A percentile compares a stretch with the other conserved stretches of the same genome.
phyloP scores from a whole-genome alignment of 352 stramenopile species.

The Pythium grandisporangium region DNA sequence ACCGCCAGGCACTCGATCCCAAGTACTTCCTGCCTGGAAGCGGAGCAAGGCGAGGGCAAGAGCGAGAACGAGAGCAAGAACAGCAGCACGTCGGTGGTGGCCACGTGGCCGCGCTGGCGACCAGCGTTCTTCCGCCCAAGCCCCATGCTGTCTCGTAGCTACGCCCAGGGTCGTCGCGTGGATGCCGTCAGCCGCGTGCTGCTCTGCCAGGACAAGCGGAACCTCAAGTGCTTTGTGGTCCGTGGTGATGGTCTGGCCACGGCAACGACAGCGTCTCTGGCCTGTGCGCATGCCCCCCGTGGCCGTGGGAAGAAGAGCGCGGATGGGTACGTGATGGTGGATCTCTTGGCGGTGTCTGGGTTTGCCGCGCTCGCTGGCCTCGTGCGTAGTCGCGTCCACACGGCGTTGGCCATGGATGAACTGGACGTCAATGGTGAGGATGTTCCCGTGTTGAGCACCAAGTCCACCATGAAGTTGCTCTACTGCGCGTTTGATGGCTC shows the following conservation, averaged over 20 bases:
- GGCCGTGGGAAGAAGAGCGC: too few relatives aligned
- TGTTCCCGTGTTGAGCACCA: too few relatives aligned
- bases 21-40: too few relatives aligned
- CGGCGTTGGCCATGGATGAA: constrained; percentile 16
- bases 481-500: constrained; percentile 31
- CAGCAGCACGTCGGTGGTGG: too few relatives aligned
- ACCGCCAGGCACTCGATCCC: too few relatives aligned
- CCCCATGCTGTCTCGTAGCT: constrained; percentile 34
- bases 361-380: constrained; percentile 29
- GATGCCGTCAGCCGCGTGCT: constrained; percentile 36
- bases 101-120: constrained; percentile 9
- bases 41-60: too few relatives aligned
- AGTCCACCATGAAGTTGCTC: constrained; percentile 29
- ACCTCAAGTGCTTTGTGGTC: constrained; percentile 49
- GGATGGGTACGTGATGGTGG: constrained; percentile 35
- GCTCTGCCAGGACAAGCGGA: constrained; percentile 57
- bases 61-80: too few relatives aligned
- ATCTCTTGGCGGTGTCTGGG: constrained; percentile 29
- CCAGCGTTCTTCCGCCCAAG: constrained; percentile 38
- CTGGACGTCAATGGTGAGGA: too few relatives aligned
- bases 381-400: constrained; percentile 22
- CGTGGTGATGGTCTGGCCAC: neutral
- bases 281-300: constrained; percentile 1
- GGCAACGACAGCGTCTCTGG: neutral
- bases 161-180: constrained; percentile 19